A percentile compares a stretch with the other conserved stretches of the same genome.
Conservation (phyloP, 2,329 filamentous ascomycete genomes). For the Clarireedia homoeocarpa region DNA sequence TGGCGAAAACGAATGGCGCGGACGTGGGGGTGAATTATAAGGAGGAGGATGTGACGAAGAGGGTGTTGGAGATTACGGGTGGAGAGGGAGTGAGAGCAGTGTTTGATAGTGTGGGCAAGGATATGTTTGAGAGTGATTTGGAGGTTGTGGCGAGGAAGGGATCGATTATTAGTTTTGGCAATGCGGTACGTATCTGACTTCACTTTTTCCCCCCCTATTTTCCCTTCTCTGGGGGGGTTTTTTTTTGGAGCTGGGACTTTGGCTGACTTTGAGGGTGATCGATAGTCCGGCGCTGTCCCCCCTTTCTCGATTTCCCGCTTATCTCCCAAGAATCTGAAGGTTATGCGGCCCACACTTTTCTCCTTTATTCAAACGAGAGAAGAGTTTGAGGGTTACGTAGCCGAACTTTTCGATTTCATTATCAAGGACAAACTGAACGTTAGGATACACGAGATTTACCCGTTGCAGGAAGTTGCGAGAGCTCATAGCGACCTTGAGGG, state of each 20-base stretch:
- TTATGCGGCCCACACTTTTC: conserved; percentile 67
- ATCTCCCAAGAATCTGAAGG: conserved; percentile 65
- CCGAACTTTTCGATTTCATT: conserved; percentile 68
- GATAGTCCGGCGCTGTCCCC: conserved; percentile 45
- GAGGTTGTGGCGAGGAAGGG: conserved; percentile 72
- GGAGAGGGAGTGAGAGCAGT: conserved; percentile 69
- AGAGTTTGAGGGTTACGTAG: conserved; percentile 62
- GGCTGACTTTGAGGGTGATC: too few relatives aligned
- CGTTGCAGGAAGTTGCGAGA: conserved; percentile 60
- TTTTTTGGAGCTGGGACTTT: background rate
- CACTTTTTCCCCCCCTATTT: background rate
- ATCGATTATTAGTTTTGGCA: conserved; percentile 70
- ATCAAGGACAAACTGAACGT: conserved; percentile 61
- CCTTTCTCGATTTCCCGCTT: conserved; percentile 53
- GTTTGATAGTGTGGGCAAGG: conserved; percentile 81
- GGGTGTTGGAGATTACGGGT: conserved; percentile 61
- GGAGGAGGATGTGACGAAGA: conserved; percentile 46
- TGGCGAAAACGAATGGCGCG: conserved; percentile 65
- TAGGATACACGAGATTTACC: conserved; percentile 69
- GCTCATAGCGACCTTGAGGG: conserved; percentile 76
- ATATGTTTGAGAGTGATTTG: conserved; percentile 73
- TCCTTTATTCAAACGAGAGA: conserved; percentile 62
- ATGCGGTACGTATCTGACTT: conserved; percentile 48
- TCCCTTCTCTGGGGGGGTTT: background rate
- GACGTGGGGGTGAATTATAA: conserved; percentile 64